These are phyloP conservation scores for Malus orientalis DNA, from an alignment of 306 rosid species.

Conservation along the genomic window DNA sequence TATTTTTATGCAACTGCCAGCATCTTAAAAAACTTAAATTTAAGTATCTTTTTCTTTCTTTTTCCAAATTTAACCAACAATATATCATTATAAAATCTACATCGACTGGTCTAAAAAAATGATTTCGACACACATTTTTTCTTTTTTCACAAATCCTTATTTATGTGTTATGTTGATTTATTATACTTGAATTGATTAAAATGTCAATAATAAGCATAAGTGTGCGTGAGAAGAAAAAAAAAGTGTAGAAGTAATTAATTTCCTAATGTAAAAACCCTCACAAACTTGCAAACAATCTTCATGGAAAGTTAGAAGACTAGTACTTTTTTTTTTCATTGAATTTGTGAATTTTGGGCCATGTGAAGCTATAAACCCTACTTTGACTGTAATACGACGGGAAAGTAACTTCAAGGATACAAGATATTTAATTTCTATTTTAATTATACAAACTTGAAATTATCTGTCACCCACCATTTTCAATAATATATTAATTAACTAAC, in stretches of 20 bases:
- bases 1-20: background rate
- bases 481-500: background rate
- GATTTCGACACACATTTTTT: background rate
- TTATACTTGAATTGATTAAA: too few relatives aligned
- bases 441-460: constrained; percentile 18
- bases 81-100: background rate
- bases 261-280: background rate
- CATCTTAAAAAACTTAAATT: background rate
- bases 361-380: background rate
- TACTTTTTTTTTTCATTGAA: background rate
- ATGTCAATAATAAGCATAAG: too few relatives aligned
- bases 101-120: background rate
- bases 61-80: background rate
- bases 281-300: background rate
- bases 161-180: too few relatives aligned
- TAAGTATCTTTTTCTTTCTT: background rate
- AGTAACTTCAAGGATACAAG: constrained; percentile 6
- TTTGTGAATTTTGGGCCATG: background rate
- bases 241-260: background rate
- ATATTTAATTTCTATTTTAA: constrained; percentile 11
- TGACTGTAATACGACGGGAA: background rate
- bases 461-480: constrained; percentile 50
- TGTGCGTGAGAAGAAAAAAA: too few relatives aligned
- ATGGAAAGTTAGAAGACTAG: background rate
- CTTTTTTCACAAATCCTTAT: background rate